These are phyloP conservation scores for Lantana camara DNA, from an alignment of 257 asterid species.

Conservation along the genomic window DNA sequence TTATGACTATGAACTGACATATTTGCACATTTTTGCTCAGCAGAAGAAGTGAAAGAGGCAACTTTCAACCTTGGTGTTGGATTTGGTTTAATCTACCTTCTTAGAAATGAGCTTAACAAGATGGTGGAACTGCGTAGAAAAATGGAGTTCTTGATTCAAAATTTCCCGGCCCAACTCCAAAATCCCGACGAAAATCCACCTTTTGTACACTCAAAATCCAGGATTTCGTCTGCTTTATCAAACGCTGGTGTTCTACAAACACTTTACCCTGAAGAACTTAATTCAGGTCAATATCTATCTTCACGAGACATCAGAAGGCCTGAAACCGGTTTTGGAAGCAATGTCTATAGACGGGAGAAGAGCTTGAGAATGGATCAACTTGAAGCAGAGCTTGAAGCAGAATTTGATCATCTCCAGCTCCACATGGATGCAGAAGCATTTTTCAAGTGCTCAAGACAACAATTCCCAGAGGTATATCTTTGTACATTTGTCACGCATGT, in stretches of 20 bases:
- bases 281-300: conserved; percentile 26
- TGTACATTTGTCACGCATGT: no score
- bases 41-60: conserved; percentile 44
- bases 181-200: conserved; percentile 24
- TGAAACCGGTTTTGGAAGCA: conserved; percentile 27
- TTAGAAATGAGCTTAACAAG: conserved; percentile 54
- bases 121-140: conserved; percentile 46
- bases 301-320: conserved; percentile 24
- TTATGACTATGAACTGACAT: neutral
- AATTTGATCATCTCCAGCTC: conserved; percentile 53
- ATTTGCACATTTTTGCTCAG: conserved; percentile 3
- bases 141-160: conserved; percentile 48
- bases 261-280: conserved; percentile 12
- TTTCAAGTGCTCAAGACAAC: conserved; percentile 27
- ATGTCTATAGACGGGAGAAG: conserved; percentile 31
- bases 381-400: conserved; percentile 71
- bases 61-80: conserved; percentile 61
- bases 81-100: conserved; percentile 58
- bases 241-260: conserved; percentile 27
- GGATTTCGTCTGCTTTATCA: conserved; percentile 28
- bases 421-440: conserved; percentile 38
- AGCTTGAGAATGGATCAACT: conserved; percentile 59
- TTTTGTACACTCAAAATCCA: conserved; percentile 26
- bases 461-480: conserved; percentile 46
- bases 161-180: conserved; percentile 36